Evolutionary conservation across 805 yeast genomes (phyloP), one percentile per base, ranked within the genome.

Genomic region (Ogataea neopini): DNA sequence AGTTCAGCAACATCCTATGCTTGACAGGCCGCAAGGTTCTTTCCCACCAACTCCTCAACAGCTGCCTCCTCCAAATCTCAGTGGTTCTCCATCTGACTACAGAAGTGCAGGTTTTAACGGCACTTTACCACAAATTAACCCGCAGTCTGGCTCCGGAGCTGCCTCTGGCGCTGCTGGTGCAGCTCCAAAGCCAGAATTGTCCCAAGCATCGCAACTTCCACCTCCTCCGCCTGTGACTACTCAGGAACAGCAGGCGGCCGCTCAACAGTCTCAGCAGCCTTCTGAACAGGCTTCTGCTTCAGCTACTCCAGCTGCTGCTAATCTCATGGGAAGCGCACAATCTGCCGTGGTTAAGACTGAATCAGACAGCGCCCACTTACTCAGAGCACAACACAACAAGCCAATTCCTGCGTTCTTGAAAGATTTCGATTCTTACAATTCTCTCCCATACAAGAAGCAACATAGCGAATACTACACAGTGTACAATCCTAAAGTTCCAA

Each of bases 401-500:
- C 88, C 84, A 52, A 83, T 85, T 50, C 95, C 95, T 10, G 88
- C 87, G n/a, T 86, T 85, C 60, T 76, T 86, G 62, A 70, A 81
- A 34, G 95, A 88, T 62, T 76, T 89, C 62, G 97, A 90, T 65
- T 81, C 92, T 29, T 79, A 81, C 52, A 75, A 80, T 52, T 89
- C 90, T 18, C 80, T 86, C 49, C 81, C 88, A 9, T 80, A 80
- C 74, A 89, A 86, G 68, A 90, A 89, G 66, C 87, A 86, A 62
- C 85, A 83, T 50, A 81, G 80, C 47, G 97, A 88, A 63, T 92
- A 88, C 72, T 88, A 87, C 68, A 86, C 88, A 11, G 78, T 94
- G 56, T 92, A 86, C 74, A 94, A 92, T 71, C 96, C 96, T 34
- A 87, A 89, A 22, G 80, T 89, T 54, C 84, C 86, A 42, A 79